These are phyloP conservation scores for Penicillium sp. DNA, from an alignment of 2,329 filamentous ascomycete genomes.

Conservation along the genomic window DNA sequence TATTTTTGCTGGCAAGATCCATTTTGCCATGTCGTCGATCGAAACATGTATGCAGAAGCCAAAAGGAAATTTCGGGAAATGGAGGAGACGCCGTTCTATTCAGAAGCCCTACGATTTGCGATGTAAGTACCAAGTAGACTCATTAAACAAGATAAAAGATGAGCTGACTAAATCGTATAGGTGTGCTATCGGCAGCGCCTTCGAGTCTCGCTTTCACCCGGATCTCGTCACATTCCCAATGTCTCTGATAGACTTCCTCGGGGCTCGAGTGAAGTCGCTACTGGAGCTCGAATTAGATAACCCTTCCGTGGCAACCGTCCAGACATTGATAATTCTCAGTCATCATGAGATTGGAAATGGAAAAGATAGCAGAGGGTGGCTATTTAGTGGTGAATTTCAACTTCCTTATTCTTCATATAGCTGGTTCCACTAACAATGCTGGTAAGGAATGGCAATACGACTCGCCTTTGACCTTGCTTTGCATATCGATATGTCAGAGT, in stretches of 20 bases:
- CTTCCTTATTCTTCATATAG: too few relatives aligned
- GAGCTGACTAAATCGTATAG: constrained; percentile 8
- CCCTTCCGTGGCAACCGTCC: constrained; percentile 46
- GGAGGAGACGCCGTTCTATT: constrained; percentile 26
- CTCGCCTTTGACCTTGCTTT: constrained; percentile 40
- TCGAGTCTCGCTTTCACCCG: constrained; percentile 38
- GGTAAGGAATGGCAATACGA: constrained; percentile 37
- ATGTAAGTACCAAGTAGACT: constrained; percentile 19
- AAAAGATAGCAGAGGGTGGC: constrained; percentile 45
- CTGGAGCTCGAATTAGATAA: constrained; percentile 48
- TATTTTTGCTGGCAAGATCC: constrained; percentile 48
- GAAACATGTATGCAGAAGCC: constrained; percentile 24
- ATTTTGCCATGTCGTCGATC: constrained; percentile 39
- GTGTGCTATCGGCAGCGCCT: constrained; percentile 37
- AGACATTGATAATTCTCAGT: constrained; percentile 46
- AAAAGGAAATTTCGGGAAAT: constrained; percentile 16
- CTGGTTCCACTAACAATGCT: too few relatives aligned
- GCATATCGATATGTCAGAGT: constrained; percentile 26
- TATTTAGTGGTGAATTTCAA: constrained; percentile 39
- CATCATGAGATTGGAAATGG: constrained; percentile 40
- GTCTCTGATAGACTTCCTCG: constrained; percentile 40
- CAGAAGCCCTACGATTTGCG: constrained; percentile 27
- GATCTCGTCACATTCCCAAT: constrained; percentile 35
- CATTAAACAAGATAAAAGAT: not conserved
- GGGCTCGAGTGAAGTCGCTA: constrained; percentile 41